These are phyloP conservation scores for Penicillium sp. DNA, from an alignment of 2,329 filamentous ascomycete genomes.

Conservation along the genomic window DNA sequence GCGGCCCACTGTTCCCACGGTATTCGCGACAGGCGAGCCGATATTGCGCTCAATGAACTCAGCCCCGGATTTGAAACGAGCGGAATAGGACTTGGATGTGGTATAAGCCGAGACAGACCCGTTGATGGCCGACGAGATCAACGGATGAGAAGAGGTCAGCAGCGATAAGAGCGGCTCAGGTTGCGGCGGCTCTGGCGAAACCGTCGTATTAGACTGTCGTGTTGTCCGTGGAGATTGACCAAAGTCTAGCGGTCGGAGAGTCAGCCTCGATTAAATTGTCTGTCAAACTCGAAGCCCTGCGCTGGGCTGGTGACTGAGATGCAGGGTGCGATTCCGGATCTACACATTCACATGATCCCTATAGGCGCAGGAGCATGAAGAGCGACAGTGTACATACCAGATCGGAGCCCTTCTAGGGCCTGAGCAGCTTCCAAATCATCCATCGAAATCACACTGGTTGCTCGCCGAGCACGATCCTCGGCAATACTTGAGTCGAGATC, in stretches of 20 bases:
- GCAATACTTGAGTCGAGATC: constrained; percentile 33
- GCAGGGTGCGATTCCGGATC: neutral
- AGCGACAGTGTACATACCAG: constrained; percentile 49
- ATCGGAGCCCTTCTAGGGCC: constrained; percentile 66
- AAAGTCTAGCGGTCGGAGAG: constrained; percentile 49
- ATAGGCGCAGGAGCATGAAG: neutral
- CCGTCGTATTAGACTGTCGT: constrained; percentile 28
- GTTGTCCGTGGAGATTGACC: constrained; percentile 56
- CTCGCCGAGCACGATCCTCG: constrained; percentile 39
- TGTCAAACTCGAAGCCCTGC: neutral
- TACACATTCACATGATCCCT: neutral
- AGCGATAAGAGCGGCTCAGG: constrained; percentile 79
- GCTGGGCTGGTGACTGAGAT: too few species aligned
- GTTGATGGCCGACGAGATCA: constrained; percentile 78
- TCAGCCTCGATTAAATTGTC: constrained; percentile 5
- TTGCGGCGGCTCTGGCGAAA: constrained; percentile 41
- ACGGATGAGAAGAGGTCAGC: constrained; percentile 79
- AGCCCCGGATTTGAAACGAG: constrained; percentile 79
- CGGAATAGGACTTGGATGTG: constrained; percentile 82
- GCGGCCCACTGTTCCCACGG: constrained; percentile 74
- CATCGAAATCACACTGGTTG: constrained; percentile 43
- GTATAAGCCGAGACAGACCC: constrained; percentile 80
- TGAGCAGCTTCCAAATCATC: constrained; percentile 59
- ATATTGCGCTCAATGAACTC: constrained; percentile 88
- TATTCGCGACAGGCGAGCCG: constrained; percentile 73